These are phyloP conservation scores for Phytophthora cactorum DNA, from an alignment of 352 stramenopile species.

Conservation along the genomic window DNA sequence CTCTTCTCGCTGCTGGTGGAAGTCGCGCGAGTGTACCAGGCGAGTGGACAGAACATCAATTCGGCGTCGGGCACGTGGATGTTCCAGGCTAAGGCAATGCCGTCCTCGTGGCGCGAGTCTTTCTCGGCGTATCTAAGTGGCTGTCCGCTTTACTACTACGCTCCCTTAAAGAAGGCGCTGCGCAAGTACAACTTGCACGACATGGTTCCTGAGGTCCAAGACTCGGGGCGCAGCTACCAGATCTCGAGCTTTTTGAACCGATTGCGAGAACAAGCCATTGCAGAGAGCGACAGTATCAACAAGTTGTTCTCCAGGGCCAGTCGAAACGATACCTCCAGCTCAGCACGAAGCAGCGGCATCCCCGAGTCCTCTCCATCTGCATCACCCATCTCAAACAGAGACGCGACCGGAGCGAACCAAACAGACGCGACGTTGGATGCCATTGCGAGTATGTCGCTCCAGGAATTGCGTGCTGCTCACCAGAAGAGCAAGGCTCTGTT, in stretches of 20 bases:
- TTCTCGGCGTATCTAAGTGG: constrained; percentile 82
- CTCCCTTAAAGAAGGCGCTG: constrained; percentile 81
- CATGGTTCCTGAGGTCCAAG: constrained; percentile 84
- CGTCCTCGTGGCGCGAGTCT: constrained; percentile 82
- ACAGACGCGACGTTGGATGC: constrained; percentile 54
- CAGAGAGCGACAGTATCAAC: constrained; percentile 82
- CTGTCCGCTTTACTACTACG: constrained; percentile 85
- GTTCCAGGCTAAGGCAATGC: constrained; percentile 89
- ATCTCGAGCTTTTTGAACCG: constrained; percentile 81
- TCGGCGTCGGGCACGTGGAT: constrained; percentile 70
- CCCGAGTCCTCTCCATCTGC: constrained; percentile 50
- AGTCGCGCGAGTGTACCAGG: constrained; percentile 80
- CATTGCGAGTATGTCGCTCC: constrained; percentile 68
- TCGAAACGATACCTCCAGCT: constrained; percentile 30
- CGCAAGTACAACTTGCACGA: constrained; percentile 90
- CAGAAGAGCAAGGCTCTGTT: constrained; percentile 57
- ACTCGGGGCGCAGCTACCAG: constrained; percentile 85
- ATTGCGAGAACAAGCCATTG: constrained; percentile 73
- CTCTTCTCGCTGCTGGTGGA: constrained; percentile 86
- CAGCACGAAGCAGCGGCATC: constrained; percentile 22
- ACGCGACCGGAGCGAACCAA: constrained; percentile 27
- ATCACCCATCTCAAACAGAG: constrained; percentile 38
- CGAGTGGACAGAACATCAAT: constrained; percentile 81
- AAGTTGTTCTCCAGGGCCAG: constrained; percentile 64
- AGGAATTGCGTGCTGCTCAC: constrained; percentile 60